Evolutionary conservation across 768 basidiomycete species (phyloP), one percentile per base, ranked within the genome.

Genomic region (Lactarius indigo): DNA sequence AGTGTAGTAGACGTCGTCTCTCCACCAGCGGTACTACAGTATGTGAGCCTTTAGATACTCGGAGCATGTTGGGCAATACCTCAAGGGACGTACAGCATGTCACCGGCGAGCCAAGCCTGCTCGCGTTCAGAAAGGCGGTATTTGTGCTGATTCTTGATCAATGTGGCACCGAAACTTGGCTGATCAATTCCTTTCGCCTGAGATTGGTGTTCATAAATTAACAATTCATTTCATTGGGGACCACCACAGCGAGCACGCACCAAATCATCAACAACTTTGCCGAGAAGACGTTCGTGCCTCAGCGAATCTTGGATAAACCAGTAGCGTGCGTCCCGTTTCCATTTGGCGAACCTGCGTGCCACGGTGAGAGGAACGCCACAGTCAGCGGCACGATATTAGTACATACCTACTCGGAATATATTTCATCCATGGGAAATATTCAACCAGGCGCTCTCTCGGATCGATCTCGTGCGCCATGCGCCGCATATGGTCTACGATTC

Each of bases 61-160:
- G 23, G 26, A 26, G 9, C 3, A 15, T 13, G 23, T 57, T 20
- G 28, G 37, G 59, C 20, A 13, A 39, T 17, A 64, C 57, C 63
- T 42, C 26, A 17, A 42, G 18, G 52, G 23, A 64, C 68, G 35
- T 35, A 69, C 68, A 63, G 55, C 61, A 69, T 64, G 23, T 26
- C 55, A 3, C 65, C 68, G 4, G 58, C 62, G 6, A 66, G 55
- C 68, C 68, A 69, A 12, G 65, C 68, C n/a, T 42, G 26, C 52
- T 69, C 65, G 8, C 47, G 35, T 3, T 52, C 56, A 1, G 65
- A 68, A 15, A 69, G 61, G 6, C 37, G 55, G 18, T 39, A n/a
- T 26, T 62, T 55, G 2, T 28, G 15, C 39, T 59, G 59, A 15
- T 42, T 47, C n/a, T 63, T 41, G 12, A 67, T 18, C 28, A 69